Evolutionary conservation across 345 rosid genomes (phyloP), one percentile per base, ranked within the genome.

Genomic region (Sisymbrium irio): DNA sequence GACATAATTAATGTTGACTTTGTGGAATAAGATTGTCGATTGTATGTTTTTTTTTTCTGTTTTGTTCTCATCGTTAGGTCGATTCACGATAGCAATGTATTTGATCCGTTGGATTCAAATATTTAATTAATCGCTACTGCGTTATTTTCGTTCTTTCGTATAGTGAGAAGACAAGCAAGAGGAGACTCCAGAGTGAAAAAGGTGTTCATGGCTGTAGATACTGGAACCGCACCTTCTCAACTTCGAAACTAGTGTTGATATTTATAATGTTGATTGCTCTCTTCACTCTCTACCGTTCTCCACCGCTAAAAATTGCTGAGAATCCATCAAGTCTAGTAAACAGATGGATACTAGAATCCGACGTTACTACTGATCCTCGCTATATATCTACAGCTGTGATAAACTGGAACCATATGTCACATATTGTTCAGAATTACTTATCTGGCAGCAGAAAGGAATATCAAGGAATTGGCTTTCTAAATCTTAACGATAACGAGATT

Each of bases 401-500:
- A 30, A 80, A 85, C 61, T 92, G 92, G 94, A 85, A 84, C 72
- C 86, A 86, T 67, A 67, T 92, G 55, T 80, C 86, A 22, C 78
- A 73, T 62, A 58, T 83, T 62, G 70, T 87, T 50, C 89, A 82
- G 68, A 86, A 73, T 36, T 17, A 73, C 57, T 78, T 90, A 54
- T 72, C 72, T 1, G 35, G 35, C 35, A 85, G 81, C 44, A 84
- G 65, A 69, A 70, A 44, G 49, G 80, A 77, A 22, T 85, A 87
- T 79, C 92, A 79, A 67, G 97, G 91, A 28, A 78, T 89, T 62
- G 98, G 90, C 36, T 80, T 93, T 66, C 71, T 93, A 67, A 93
- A 93, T 79, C 88, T 93, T 46, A 78, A 93, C 75, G 78, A 61
- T 3, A 60, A 55, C 9, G 98, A 93, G 84, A 79, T 84, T 76